Evolutionary conservation across 768 basidiomycete species (phyloP).

Genomic region (Suillus weaverae): DNA sequence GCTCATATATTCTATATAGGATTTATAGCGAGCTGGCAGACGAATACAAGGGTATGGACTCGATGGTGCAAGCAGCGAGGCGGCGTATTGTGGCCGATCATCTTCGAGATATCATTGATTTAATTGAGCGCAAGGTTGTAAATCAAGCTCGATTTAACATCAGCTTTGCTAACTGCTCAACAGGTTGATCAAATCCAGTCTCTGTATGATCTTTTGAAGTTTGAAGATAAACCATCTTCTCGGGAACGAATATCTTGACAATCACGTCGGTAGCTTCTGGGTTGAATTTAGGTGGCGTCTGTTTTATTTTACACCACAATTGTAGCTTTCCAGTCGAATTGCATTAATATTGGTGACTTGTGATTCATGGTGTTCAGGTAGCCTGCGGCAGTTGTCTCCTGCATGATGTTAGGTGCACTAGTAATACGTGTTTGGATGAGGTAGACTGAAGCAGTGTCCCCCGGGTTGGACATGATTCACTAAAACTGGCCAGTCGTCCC

Average conservation of each 20-base stretch:
- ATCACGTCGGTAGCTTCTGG: background rate
- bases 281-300: background rate
- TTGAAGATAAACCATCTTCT: conserved; percentile 59
- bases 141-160: conserved; percentile 13
- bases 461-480: background rate
- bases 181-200: conserved; percentile 95
- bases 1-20: conserved; percentile 42
- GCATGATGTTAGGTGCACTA: background rate
- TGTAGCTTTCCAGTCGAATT: background rate
- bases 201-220: conserved; percentile 79
- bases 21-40: conserved; percentile 90
- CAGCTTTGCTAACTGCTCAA: conserved; percentile 12
- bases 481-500: background rate
- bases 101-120: conserved; percentile 87
- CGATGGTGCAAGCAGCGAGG: conserved; percentile 76
- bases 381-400: background rate
- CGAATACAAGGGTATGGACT: conserved; percentile 89
- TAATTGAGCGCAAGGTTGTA: conserved; percentile 85
- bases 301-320: background rate
- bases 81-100: conserved; percentile 87
- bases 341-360: background rate
- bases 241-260: background rate
- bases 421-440: background rate
- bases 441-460: background rate
- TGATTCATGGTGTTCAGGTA: background rate